phyloP scores from a whole-genome alignment of 73 alveolate species.

The Loxodes magnus region DNA sequence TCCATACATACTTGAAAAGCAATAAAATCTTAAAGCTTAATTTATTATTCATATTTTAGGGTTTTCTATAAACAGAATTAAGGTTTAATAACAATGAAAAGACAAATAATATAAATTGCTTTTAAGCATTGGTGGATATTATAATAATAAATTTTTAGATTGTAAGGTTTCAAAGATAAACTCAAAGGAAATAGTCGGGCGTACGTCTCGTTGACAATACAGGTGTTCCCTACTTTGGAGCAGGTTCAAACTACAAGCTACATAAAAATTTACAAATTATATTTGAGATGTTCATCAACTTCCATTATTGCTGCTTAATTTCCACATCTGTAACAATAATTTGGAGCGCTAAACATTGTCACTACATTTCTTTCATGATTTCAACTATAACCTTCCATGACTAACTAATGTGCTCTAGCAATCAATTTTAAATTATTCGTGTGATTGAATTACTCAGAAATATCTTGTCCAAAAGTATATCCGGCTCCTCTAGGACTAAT shows the following conservation, averaged over 20 bases:
- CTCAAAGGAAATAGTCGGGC: conserved; percentile 56
- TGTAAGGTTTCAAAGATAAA: no score
- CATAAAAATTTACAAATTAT: conserved; percentile 55
- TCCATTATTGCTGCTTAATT: conserved; percentile 70
- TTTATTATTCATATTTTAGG: no score
- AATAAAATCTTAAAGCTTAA: no score
- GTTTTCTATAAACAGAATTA: no score
- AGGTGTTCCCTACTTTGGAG: conserved; percentile 42
- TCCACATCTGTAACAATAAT: conserved; percentile 76
- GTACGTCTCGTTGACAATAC: conserved; percentile 44
- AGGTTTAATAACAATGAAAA: no score
- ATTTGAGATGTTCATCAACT: conserved; percentile 42
- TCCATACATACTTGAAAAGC: no score
- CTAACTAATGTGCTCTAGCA: conserved; percentile 25
- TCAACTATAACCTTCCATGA: conserved; percentile 18
- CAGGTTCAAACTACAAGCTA: conserved; percentile 47
- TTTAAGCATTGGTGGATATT: no score
- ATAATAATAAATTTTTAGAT: no score
- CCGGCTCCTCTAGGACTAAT: conserved; percentile 59
- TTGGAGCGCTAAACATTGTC: conserved; percentile 71
- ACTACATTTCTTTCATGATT: conserved; percentile 45
- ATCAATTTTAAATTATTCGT: conserved; percentile 22
- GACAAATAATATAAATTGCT: no score
- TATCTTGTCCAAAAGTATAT: conserved; percentile 49
- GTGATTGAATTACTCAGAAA: conserved; percentile 46